phyloP scores from a whole-genome alignment of 2,329 filamentous ascomycete genomes.

The Myriosclerotinia scirpicola region DNA sequence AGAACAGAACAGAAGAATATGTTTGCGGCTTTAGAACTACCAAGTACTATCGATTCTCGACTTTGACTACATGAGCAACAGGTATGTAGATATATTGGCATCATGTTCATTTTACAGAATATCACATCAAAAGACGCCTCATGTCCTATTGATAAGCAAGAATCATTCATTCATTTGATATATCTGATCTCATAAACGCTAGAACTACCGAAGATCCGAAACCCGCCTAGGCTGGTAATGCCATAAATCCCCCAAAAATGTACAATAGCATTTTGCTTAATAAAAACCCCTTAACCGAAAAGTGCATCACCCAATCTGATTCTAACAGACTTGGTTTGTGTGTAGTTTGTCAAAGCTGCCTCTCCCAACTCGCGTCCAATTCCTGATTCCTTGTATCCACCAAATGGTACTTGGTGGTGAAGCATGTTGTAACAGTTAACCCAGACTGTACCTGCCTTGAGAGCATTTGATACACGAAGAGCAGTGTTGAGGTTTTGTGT shows the following conservation, averaged over 20 bases:
- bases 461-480: conserved; percentile 61
- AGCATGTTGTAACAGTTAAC: conserved; percentile 62
- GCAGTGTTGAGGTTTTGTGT: conserved; percentile 68
- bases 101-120: not conserved
- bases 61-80: too few species aligned
- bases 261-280: not conserved
- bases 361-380: conserved; percentile 76
- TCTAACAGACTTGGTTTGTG: conserved; percentile 65
- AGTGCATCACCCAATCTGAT: conserved; percentile 52
- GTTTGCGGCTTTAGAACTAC: too few species aligned
- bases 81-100: too few species aligned
- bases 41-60: too few species aligned
- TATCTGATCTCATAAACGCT: conserved; percentile 9
- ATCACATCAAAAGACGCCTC: not conserved
- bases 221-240: not conserved
- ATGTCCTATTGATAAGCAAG: not conserved
- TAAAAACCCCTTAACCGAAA: conserved; percentile 36
- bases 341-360: conserved; percentile 66
- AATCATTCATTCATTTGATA: not conserved
- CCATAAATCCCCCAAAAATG: conserved; percentile 12
- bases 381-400: conserved; percentile 76
- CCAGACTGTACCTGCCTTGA: conserved; percentile 56
- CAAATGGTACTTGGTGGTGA: conserved; percentile 65
- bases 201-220: conserved; percentile 8
- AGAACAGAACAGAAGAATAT: too few species aligned